Evolutionary conservation across 2,329 filamentous ascomycete genomes (phyloP).

Genomic region (Penicillium sp.): DNA sequence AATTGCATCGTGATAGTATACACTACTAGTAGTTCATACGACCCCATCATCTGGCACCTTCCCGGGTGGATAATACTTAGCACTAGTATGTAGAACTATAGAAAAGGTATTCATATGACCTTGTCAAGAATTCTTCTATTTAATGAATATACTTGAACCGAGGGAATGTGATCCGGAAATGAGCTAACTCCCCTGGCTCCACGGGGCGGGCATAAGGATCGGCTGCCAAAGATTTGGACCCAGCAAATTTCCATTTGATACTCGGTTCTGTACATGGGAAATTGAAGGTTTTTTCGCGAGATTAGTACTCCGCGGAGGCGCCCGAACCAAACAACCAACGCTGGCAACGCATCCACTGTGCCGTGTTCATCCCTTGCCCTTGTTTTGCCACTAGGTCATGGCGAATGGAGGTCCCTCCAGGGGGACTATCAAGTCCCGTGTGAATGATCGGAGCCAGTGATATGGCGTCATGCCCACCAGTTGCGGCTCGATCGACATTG

Average conservation of each 20-base stretch:
- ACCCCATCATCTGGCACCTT: too few relatives aligned
- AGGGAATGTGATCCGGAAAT: conserved; percentile 6
- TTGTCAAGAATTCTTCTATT: too few relatives aligned
- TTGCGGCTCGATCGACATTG: conserved; percentile 40
- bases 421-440: conserved; percentile 7
- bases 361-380: conserved; percentile 1
- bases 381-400: neutral
- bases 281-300: neutral
- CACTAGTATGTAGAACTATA: too few relatives aligned
- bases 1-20: neutral
- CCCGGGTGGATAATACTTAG: too few relatives aligned
- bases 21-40: neutral
- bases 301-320: neutral
- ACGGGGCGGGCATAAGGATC: conserved; percentile 9
- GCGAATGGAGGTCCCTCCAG: conserved; percentile 6
- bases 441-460: conserved; percentile 19
- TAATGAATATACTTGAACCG: neutral
- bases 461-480: conserved; percentile 24
- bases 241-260: neutral
- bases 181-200: conserved; percentile 5
- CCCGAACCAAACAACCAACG: neutral
- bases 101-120: too few relatives aligned
- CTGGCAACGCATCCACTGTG: neutral
- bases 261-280: neutral
- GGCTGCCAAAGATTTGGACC: conserved; percentile 3